Base-by-base conservation (phyloP, 495 filamentous ascomycete species). In the Xylaria flabelliformis region DNA sequence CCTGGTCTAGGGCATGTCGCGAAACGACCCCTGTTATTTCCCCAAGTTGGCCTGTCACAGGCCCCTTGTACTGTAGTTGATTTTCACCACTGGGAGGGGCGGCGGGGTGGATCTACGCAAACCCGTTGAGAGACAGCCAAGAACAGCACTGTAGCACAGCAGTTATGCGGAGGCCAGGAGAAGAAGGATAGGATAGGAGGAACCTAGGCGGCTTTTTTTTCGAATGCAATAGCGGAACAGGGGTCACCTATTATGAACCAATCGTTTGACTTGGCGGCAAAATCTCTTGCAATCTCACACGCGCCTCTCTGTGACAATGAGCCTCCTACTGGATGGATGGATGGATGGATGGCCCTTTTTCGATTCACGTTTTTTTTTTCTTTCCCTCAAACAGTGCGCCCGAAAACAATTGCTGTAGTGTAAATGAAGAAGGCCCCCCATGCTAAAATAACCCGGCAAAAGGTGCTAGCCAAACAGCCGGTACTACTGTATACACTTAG, bases 21-120 rank as follows among this genome's bases (percentile, higher is more conserved):
- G 48, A 67, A 29, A 50, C 21, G 26, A 36, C 64, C 72, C 74
- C 66, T 76, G 70, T 62, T 59, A 74, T 67, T 74, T 77, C 75
- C 74, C 72, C 51, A 63, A 29, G 63, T 51, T 71, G 51, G 51
- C 76, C 70, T 78, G 72, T 76, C 64, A 61, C 64, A 73, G 72
- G 64, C 58, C 74, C 53, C 58, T n/a, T n/a, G n/a, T n/a, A n/a
- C n/a, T 44, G 76, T 76, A 67, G 68, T 12, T 39, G 72, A 73
- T 61, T 55, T 58, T 50, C 32, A 24, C 59, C 64, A 71, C 65
- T 65, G 72, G 74, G 26, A 2, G 1, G 26, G 26, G 26, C 59
- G 46, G 32, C 59, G 46, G 32, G 70, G 71, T 64, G 71, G 76
- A 78, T 78, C 76, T 71, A 73, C 74, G 61, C 67, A 70, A 68